Conservation (phyloP, 176 grass and related monocot genomes). For the Phragmites australis region DNA sequence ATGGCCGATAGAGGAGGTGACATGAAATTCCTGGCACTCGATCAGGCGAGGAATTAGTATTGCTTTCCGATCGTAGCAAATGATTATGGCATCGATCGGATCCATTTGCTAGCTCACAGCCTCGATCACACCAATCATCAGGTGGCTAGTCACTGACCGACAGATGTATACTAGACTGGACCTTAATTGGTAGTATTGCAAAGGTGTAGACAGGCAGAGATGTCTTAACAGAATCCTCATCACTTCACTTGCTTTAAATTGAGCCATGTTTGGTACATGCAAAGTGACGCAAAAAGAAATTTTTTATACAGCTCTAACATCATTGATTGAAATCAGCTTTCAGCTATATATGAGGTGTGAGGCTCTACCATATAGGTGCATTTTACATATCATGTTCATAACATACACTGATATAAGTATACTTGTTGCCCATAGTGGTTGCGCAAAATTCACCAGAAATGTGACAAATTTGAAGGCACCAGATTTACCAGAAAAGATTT, state of each 20-base stretch:
- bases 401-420: not conserved
- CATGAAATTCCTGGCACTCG: slow-evolving; percentile 50
- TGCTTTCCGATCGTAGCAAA: slow-evolving; percentile 51
- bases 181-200: slow-evolving; percentile 20
- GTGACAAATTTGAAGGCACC: not conserved
- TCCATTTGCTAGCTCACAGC: not conserved
- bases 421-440: not conserved
- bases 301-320: not conserved
- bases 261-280: slow-evolving; percentile 30
- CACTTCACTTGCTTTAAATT: slow-evolving; percentile 23
- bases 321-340: slow-evolving; percentile 20
- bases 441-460: not conserved
- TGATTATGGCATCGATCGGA: slow-evolving; percentile 47
- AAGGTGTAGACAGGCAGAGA: slow-evolving; percentile 40
- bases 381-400: not conserved
- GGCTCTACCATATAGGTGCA: not conserved
- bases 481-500: not conserved
- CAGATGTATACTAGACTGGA: slow-evolving; percentile 25
- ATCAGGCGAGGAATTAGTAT: slow-evolving; percentile 35
- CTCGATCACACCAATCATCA: slow-evolving; percentile 35
- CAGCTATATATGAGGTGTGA: not conserved
- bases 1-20: not conserved
- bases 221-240: slow-evolving; percentile 43
- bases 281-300: slow-evolving; percentile 4
- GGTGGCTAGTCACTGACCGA: slow-evolving; percentile 32